Evolutionary conservation across 371 early-diverging fungal genomes (phyloP).

Genomic region (Mucor racemosus): DNA sequence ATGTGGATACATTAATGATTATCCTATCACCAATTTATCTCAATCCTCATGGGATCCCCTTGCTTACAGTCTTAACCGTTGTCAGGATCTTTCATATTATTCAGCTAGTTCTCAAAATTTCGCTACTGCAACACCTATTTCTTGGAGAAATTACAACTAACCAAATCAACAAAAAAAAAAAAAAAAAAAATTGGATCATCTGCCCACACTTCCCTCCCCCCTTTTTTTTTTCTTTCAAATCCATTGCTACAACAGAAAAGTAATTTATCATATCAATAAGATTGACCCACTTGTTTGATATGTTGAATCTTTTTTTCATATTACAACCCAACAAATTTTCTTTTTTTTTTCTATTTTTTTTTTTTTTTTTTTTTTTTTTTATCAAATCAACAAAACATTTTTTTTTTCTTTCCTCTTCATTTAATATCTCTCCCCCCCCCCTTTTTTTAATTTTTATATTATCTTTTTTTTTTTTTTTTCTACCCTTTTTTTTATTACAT

Average conservation of each 20-base stretch:
- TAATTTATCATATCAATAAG: not conserved
- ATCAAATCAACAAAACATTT: not conserved
- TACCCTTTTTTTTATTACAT: not conserved
- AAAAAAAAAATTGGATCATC: not conserved
- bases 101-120: constrained; percentile 2
- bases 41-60: constrained; percentile 37
- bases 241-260: not conserved
- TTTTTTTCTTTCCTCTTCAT: not conserved
- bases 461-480: not conserved
- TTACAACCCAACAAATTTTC: not conserved
- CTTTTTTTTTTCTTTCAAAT: not conserved
- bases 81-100: constrained; percentile 16
- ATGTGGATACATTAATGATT: constrained; percentile 12
- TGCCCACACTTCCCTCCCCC: not conserved
- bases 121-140: constrained; percentile 17
- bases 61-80: constrained; percentile 26
- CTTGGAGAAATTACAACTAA: constrained; percentile 23
- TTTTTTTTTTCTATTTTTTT: constrained; percentile 10
- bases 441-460: too few species aligned
- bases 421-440: not conserved
- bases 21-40: constrained; percentile 28
- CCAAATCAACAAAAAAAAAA: not conserved
- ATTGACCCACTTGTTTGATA: not conserved
- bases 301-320: not conserved
- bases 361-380: constrained; percentile 12